phyloP scores from a whole-genome alignment of 208 protist genomes.

The Trypanosoma theileri region DNA sequence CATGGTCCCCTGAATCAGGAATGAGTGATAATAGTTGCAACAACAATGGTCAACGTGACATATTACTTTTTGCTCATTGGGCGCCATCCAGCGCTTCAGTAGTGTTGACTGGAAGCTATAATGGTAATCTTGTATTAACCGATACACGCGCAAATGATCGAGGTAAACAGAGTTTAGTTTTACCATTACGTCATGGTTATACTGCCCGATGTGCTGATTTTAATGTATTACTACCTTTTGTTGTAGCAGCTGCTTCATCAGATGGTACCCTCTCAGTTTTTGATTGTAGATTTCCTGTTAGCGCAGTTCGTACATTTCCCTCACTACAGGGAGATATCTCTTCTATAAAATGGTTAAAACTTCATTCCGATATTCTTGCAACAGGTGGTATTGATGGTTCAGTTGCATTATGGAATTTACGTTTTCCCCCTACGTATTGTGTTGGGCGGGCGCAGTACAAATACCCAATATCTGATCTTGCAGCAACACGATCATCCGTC shows the following conservation, averaged over 20 bases:
- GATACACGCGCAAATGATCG: conserved; percentile 41
- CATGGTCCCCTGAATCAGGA: conserved; percentile 38
- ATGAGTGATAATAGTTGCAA: no score
- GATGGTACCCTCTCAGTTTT: conserved; percentile 77
- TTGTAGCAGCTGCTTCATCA: conserved; percentile 52
- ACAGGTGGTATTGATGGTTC: conserved; percentile 79
- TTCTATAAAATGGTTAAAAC: conserved; percentile 58
- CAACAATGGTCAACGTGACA: conserved; percentile 1
- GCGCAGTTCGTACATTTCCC: conserved; percentile 54
- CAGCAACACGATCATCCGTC: conserved; percentile 52
- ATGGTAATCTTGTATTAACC: conserved; percentile 58
- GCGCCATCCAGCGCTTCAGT: conserved; percentile 56
- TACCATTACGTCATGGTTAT: conserved; percentile 40
- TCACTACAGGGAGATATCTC: conserved; percentile 76
- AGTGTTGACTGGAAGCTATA: conserved; percentile 72
- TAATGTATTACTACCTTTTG: conserved; percentile 65
- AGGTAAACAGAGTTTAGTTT: conserved; percentile 24
- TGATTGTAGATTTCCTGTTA: conserved; percentile 62
- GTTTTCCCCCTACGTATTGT: conserved; percentile 69
- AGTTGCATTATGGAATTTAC: conserved; percentile 80
- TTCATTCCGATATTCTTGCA: conserved; percentile 71
- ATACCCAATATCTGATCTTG: conserved; percentile 50
- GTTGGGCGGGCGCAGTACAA: conserved; percentile 74
- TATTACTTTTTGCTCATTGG: conserved; percentile 72
- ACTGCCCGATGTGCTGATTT: conserved; percentile 51